Base-by-base conservation (phyloP, 345 rosid species). In the Euphorbia pulcherrima region DNA sequence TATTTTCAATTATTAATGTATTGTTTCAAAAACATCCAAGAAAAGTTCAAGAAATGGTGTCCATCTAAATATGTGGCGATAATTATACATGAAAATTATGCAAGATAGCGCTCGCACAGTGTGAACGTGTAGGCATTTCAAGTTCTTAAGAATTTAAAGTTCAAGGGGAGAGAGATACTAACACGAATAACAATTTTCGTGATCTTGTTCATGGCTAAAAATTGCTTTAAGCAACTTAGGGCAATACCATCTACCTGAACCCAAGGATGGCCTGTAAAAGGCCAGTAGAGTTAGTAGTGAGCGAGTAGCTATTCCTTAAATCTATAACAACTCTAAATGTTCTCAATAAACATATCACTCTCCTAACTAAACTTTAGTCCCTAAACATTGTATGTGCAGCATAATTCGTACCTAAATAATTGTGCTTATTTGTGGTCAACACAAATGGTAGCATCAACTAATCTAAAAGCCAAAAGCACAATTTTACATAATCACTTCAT, bases 171-270 rank as follows among this genome's bases (percentile, higher is more conserved):
- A 65, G 5, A 35, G 39, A 21, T 11, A 67, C 86, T 76, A 47
- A 90, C 99, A 81, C 90, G 85, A 72, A 93, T 85, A 68, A 91
- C 99, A 75, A 93, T 87, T 81, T 88, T 89, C 88, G 91, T 94
- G 75, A 94, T 85, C 84, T 88, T 94, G 85, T 87, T 88, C 97
- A 94, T 86, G 47, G 96, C 99, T 61, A 97, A 94, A 74, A 94
- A 94, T 74, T 91, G 92, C 77, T 81, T 91, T 83, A 94, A 72
- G 61, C 97, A 96, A 67, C 82, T 81, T 21, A 91, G 72, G 72
- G 99, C 97, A 64, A 76, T 75, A 62, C 99, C 96, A 55, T 88
- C 88, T 60, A 80, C 86, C 83, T 88, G 80, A 56, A 90, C 88
- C 99, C 99, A 94, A 69, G 99, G 96, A 72, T 94, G 99, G 79